phyloP scores from a whole-genome alignment of 768 basidiomycete genomes.

The Asterophora parasitica region DNA sequence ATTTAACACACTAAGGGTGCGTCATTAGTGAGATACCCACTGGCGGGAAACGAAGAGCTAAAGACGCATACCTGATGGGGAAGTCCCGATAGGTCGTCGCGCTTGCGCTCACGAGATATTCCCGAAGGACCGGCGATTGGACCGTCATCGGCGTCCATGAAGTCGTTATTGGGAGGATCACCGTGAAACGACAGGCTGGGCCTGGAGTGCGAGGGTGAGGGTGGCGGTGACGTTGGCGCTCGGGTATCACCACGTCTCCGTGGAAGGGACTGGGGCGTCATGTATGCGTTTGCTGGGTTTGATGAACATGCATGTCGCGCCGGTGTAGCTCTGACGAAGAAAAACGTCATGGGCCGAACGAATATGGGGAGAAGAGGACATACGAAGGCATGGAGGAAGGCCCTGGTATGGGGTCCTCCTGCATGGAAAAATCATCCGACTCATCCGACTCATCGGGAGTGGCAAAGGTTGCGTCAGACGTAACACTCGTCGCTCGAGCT shows the following conservation, averaged over 20 bases:
- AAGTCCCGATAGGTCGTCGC: background rate
- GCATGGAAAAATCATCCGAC: background rate
- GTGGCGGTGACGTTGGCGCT: slow-evolving; percentile 1
- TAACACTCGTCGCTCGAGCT: background rate
- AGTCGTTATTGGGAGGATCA: background rate
- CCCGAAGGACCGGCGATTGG: background rate
- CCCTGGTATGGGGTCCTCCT: background rate
- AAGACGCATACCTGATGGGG: too few relatives aligned
- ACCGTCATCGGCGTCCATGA: slow-evolving; percentile 9
- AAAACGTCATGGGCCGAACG: too few relatives aligned
- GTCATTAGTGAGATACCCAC: too few relatives aligned
- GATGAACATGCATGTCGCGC: background rate
- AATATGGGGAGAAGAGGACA: too few relatives aligned
- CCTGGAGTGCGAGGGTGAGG: background rate
- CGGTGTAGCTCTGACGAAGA: background rate
- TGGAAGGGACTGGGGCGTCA: slow-evolving; percentile 6
- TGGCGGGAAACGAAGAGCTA: too few relatives aligned
- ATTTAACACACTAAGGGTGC: background rate
- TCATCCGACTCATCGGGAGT: background rate
- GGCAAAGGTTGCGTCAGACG: background rate
- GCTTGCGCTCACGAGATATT: background rate
- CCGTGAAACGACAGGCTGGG: background rate
- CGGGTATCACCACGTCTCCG: background rate
- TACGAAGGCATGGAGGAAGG: background rate
- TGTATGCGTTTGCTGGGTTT: slow-evolving; percentile 5